These are phyloP conservation scores for Podila epigama DNA, from an alignment of 192 early-diverging fungal genomes.

Conservation along the genomic window DNA sequence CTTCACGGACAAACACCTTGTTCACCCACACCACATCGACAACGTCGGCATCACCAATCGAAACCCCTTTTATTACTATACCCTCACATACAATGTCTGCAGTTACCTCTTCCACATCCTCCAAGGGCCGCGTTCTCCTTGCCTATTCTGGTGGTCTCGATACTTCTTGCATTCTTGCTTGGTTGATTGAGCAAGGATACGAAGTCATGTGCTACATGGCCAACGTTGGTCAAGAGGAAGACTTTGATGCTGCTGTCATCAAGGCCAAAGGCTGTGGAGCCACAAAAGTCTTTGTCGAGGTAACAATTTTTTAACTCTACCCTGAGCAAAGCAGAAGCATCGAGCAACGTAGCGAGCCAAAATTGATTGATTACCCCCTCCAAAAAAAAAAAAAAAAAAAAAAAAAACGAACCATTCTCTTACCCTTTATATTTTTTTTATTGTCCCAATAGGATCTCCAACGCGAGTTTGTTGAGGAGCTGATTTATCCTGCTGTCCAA, in stretches of 20 bases:
- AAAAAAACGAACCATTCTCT: background rate
- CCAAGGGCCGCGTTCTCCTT: conserved; percentile 89
- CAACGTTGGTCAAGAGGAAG: conserved; percentile 98
- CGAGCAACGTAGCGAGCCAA: too few relatives aligned
- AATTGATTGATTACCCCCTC: too few relatives aligned
- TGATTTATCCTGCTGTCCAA: conserved; percentile 92
- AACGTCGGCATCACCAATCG: too few relatives aligned
- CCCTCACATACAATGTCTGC: conserved; percentile 22
- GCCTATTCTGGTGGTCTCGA: conserved; percentile 99
- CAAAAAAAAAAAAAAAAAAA: background rate
- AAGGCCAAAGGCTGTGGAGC: conserved; percentile 97
- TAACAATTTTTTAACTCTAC: conserved; percentile 36
- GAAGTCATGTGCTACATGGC: conserved; percentile 98
- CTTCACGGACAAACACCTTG: too few relatives aligned
- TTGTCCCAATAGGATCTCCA: conserved; percentile 77
- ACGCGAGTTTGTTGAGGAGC: conserved; percentile 91
- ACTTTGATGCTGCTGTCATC: conserved; percentile 91
- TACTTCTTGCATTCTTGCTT: conserved; percentile 98
- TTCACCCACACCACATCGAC: too few relatives aligned
- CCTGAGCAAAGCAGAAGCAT: background rate
- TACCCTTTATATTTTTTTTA: background rate
- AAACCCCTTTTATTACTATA: background rate
- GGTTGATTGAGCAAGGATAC: conserved; percentile 98
- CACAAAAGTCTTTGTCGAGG: conserved; percentile 93
- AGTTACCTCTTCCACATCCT: conserved; percentile 60